Evolutionary conservation across 2,329 filamentous ascomycete species (phyloP), one percentile per base, ranked within the genome.

Genomic region (Remersonia thermophila): DNA sequence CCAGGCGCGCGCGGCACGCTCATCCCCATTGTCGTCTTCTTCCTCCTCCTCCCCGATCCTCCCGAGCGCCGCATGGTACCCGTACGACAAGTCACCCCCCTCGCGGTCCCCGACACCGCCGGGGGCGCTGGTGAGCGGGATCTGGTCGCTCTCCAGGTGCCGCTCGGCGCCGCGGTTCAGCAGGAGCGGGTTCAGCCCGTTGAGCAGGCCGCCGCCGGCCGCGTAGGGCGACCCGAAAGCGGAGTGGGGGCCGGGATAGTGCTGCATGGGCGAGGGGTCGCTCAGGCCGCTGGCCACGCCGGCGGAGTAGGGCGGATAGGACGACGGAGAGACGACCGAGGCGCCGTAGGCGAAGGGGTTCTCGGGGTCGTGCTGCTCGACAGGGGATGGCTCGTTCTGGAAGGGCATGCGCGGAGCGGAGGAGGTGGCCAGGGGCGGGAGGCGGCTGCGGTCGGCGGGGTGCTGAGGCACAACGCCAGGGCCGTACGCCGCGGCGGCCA

Each of bases 51-150:
- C 61, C 8, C 55, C 54, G 4, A 55, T 56, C 3, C 52, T 47
- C 27, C 51, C 54, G 23, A 71, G 52, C 2, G 57, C 61, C 1
- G 62, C 55, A 39, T 58, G 55, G 40, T 60, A 63, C 35, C 60
- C 58, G 5, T 60, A 56, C 6, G 20, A 23, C 5, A 5, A 23
- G 20, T 23, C 20, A 5, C 20, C 20, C 5, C 5, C 20, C 20
- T 9, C 20, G 5, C 20, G 20, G 5, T 23, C 20, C 16, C 69
- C 66, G 15, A 67, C 63, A 20, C 62, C 54, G 38, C 63, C 62
- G 3, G 27, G 12, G 3, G 27, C 27, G 6, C 61, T 55, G 0
- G 60, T 60, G 32, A 66, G 50, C 11, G 63, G 62, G 7, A 59
- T 51, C 37, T 57, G 52, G 17, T 66, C 60, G 27, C 47, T 48